phyloP scores from a whole-genome alignment of 106 monocot genomes.

The Cymbidium sinense region DNA sequence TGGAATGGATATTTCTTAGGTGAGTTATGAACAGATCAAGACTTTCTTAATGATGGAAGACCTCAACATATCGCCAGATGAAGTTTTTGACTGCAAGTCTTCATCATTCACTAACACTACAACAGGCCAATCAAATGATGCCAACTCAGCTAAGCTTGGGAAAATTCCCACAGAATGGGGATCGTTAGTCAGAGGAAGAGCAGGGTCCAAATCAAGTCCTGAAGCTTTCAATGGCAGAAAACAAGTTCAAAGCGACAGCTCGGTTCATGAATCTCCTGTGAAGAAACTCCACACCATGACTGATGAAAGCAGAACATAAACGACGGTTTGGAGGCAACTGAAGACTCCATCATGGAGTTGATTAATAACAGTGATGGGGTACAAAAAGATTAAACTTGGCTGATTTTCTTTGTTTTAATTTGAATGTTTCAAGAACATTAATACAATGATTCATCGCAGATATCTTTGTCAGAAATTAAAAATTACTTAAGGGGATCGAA shows the following conservation, averaged over 20 bases:
- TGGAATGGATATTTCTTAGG: conserved; percentile 28
- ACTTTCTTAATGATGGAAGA: conserved; percentile 56
- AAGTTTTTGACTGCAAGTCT: conserved; percentile 21
- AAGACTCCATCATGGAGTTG: conserved; percentile 12
- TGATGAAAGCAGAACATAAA: conserved; percentile 4
- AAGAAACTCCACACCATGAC: conserved; percentile 31
- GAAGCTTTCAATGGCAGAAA: conserved; percentile 15
- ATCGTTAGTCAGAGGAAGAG: conserved; percentile 6
- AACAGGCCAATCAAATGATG: conserved; percentile 10
- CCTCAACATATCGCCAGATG: conserved; percentile 30
- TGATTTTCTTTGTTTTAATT: neutral
- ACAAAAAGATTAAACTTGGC: neutral
- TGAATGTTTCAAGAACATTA: neutral
- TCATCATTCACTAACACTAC: neutral
- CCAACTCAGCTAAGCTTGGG: neutral
- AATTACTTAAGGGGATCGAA: conserved; percentile 47
- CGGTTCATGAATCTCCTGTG: conserved; percentile 11
- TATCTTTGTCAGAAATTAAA: conserved; percentile 24
- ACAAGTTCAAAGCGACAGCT: conserved; percentile 12
- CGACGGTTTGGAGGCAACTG: conserved; percentile 30
- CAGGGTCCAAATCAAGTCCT: neutral
- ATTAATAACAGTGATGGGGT: neutral
- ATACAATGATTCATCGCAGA: conserved; percentile 28
- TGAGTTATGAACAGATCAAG: conserved; percentile 69
- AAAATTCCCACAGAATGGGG: neutral